Base-by-base conservation (phyloP, 306 rosid species). In the Astragalus glycyphyllos region DNA sequence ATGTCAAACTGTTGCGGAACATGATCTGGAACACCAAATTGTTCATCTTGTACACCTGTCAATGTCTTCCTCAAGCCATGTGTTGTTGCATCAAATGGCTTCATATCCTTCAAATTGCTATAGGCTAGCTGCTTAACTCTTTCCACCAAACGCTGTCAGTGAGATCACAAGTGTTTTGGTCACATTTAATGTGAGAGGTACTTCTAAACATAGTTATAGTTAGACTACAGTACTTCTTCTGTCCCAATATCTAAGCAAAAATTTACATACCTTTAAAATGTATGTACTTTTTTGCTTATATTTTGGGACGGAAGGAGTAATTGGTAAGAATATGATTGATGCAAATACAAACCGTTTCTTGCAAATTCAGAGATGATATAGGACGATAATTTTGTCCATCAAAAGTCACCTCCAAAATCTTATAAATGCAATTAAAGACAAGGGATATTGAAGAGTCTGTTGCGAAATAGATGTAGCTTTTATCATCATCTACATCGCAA, bases 391-490 rank as follows among this genome's bases (percentile, higher is more conserved):
- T 38, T 42, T 48, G 82, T 0, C 82, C 84, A 26, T 50, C 1
- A n/a, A 61, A 50, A 46, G 32, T 20, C 49, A 77, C 84, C 42
- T 12, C 77, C 49, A 72, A 67, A 35, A 79, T 68, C 74, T 60
- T 13, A 69, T 76, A 76, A 73, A 83, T 68, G 66, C 82, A 79
- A 64, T 79, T 79, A 41, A 79, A 63, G 31, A 48, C 29, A 11
- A 83, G 79, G 45, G 11, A 4, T 34, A 32, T 14, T 1, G 8
- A 0, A 5, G 10, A 37, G 32, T 63, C 50, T 35, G 45, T 6
- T 40, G 8, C 1, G 7, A 12, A 17, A 71, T 68, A 83, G 7
- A 2, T 2, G 66, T 68, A 79, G 47, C 44, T 44, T 11, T 31
- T 40, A 34, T 12, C 40, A 9, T 83, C 69, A 3, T 82, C 77